Evolutionary conservation across 148 eudicot genomes (phyloP).

Genomic region (Arbutus unedo): DNA sequence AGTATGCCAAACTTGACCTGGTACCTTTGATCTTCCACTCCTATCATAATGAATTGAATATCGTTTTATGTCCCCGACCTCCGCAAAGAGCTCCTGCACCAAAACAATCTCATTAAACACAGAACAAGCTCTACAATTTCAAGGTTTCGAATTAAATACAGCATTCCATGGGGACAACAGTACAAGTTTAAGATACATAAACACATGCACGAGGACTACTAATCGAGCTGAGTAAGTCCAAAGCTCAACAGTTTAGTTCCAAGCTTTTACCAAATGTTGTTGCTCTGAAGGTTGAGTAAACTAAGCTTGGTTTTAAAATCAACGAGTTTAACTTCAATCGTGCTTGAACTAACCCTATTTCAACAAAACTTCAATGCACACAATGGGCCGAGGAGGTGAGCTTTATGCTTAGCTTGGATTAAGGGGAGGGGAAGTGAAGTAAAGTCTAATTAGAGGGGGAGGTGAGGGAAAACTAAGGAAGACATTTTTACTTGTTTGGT

Average conservation of each 20-base stretch:
- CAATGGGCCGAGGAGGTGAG: neutral
- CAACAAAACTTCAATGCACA: neutral
- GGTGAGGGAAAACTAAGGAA: too few species aligned
- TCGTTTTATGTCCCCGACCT: constrained; percentile 40
- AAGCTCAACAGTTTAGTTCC: neutral
- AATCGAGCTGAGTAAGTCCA: neutral
- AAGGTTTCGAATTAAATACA: neutral
- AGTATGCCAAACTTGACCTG: constrained; percentile 18
- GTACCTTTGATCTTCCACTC: constrained; percentile 47
- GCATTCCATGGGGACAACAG: neutral
- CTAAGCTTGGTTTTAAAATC: neutral
- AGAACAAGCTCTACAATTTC: neutral
- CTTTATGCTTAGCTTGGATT: too few species aligned
- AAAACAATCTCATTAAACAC: neutral
- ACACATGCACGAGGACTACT: neutral
- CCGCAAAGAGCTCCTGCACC: constrained; percentile 40
- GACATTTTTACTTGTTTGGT: too few species aligned
- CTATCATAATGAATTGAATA: constrained; percentile 37
- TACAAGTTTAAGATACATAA: neutral
- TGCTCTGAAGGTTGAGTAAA: neutral
- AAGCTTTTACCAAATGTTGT: neutral
- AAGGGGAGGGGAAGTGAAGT: too few species aligned
- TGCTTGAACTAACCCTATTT: neutral
- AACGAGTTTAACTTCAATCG: neutral
- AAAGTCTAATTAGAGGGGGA: too few species aligned